Conservation (phyloP, 169 alveolate species). For the Plasmodium reichenowi region DNA sequence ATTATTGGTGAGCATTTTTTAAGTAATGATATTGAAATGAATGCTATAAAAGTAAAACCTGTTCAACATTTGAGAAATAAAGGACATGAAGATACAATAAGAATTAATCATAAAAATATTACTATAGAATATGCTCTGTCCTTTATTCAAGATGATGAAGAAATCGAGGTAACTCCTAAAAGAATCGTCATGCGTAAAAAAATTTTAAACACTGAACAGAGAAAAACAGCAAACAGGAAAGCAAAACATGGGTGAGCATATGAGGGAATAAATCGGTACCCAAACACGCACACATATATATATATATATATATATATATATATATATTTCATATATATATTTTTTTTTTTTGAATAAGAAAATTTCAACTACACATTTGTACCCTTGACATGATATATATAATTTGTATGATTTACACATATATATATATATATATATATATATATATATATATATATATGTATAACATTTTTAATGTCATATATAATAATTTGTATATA, state of each 20-base stretch:
- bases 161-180: conserved; percentile 95
- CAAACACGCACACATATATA: too few relatives aligned
- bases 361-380: too few relatives aligned
- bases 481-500: too few relatives aligned
- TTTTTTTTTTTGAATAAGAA: too few relatives aligned
- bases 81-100: conserved; percentile 88
- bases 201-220: conserved; percentile 68
- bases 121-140: conserved; percentile 93
- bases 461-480: too few relatives aligned
- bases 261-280: neutral
- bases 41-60: conserved; percentile 88
- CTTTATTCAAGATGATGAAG: conserved; percentile 92
- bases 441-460: too few relatives aligned
- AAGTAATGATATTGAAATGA: conserved; percentile 88
- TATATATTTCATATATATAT: too few relatives aligned
- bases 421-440: too few relatives aligned
- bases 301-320: too few relatives aligned
- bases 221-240: conserved; percentile 76
- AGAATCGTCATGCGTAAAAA: conserved; percentile 92
- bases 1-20: conserved; percentile 90
- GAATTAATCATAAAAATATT: conserved; percentile 79
- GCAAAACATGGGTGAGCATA: conserved; percentile 6
- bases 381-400: too few relatives aligned
- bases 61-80: conserved; percentile 89
- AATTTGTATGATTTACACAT: too few relatives aligned